Conservation (phyloP, 2,329 filamentous ascomycete genomes). For the Penicillium sp. region DNA sequence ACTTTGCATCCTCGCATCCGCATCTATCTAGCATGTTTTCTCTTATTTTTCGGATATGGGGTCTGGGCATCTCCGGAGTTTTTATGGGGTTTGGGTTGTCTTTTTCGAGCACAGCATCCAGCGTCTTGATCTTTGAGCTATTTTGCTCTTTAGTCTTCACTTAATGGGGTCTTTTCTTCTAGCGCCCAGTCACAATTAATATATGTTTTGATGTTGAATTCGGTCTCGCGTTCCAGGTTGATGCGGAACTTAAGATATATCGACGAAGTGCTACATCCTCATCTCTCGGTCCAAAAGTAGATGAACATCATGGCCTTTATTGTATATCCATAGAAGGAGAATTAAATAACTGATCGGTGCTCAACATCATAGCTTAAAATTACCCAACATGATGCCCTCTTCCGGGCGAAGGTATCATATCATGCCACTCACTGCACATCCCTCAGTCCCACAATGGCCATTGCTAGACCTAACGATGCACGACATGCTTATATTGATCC, state of each 20-base stretch:
- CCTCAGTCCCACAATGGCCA: not conserved
- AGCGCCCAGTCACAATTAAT: constrained; percentile 3
- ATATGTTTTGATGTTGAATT: not conserved
- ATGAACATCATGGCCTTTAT: too few relatives aligned
- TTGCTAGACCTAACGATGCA: constrained; percentile 7
- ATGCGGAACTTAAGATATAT: not conserved
- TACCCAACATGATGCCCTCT: not conserved
- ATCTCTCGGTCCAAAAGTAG: too few relatives aligned
- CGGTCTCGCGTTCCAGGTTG: not conserved
- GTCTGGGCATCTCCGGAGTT: constrained; percentile 22
- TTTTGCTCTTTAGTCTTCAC: constrained; percentile 1
- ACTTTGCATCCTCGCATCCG: constrained; percentile 5
- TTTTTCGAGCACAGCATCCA: constrained; percentile 6
- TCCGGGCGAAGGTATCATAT: not conserved
- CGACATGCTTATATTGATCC: constrained; percentile 9
- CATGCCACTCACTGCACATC: not conserved
- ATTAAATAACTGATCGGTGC: too few relatives aligned
- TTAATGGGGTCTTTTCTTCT: constrained; percentile 1
- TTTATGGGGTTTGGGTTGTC: constrained; percentile 2
- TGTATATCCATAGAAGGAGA: too few relatives aligned
- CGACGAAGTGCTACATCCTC: too few relatives aligned
- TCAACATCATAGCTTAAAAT: not conserved
- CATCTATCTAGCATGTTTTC: constrained; percentile 7
- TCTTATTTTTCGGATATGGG: not conserved
- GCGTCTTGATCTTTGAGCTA: constrained; percentile 4